Evolutionary conservation across 2,329 filamentous ascomycete species (phyloP).

Genomic region (Magnaporthiopsis incrustans): DNA sequence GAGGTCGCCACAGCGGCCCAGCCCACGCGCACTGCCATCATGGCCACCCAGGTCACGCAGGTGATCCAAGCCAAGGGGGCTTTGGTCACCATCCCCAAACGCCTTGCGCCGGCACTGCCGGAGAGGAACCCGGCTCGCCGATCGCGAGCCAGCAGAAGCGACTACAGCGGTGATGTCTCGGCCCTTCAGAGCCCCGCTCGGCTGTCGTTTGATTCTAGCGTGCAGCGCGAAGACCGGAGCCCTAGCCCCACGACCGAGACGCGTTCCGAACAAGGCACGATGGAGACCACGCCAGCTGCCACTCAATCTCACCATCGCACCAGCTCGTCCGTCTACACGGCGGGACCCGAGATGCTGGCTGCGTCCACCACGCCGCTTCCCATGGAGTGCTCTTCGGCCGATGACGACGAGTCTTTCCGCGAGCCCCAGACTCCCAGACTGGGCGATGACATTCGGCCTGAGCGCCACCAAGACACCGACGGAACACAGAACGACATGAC

Average conservation of each 20-base stretch:
- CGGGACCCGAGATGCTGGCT: slow-evolving; percentile 6
- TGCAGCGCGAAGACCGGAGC: background rate
- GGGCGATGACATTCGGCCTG: slow-evolving; percentile 7
- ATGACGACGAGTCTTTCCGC: slow-evolving; percentile 9
- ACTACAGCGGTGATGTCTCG: slow-evolving; percentile 51
- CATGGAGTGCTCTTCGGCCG: slow-evolving; percentile 10
- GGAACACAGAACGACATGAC: slow-evolving; percentile 2
- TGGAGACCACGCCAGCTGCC: background rate
- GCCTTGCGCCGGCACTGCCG: slow-evolving; percentile 69
- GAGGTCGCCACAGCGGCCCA: slow-evolving; percentile 54
- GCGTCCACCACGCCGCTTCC: slow-evolving; percentile 1
- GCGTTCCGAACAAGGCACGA: background rate
- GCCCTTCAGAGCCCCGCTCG: slow-evolving; percentile 42
- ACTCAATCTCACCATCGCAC: slow-evolving; percentile 3
- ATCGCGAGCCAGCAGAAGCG: slow-evolving; percentile 41
- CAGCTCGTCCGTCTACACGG: slow-evolving; percentile 8
- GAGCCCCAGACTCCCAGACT: slow-evolving; percentile 14
- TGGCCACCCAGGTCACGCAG: slow-evolving; percentile 58
- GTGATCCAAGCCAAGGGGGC: slow-evolving; percentile 66
- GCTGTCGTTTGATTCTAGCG: slow-evolving; percentile 34
- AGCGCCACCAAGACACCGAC: background rate
- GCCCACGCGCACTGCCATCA: slow-evolving; percentile 48
- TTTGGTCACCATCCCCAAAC: slow-evolving; percentile 78
- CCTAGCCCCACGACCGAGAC: background rate
- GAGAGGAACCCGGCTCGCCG: slow-evolving; percentile 63